Evolutionary conservation across 2,329 filamentous ascomycete species (phyloP).

Genomic region (Penicillium sp.): DNA sequence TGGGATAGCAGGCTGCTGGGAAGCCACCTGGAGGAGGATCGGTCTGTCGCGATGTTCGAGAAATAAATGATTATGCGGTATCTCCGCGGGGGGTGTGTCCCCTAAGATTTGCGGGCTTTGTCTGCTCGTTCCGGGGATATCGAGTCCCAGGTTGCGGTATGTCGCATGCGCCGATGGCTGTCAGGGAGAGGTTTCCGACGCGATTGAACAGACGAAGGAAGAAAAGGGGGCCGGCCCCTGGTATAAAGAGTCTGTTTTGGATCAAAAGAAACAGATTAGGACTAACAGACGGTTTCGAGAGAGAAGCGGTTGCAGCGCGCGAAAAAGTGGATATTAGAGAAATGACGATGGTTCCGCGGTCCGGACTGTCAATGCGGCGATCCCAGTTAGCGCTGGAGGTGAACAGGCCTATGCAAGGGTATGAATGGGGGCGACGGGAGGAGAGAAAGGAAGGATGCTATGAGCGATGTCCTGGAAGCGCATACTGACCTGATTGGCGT

Average conservation of each 20-base stretch:
- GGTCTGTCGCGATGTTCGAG: not conserved
- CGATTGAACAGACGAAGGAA: not conserved
- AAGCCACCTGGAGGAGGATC: not conserved
- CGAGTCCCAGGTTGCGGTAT: slow-evolving; percentile 12
- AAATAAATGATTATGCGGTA: not conserved
- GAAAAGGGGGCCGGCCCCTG: slow-evolving; percentile 26
- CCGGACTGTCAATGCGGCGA: slow-evolving; percentile 27
- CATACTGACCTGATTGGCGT: slow-evolving; percentile 12
- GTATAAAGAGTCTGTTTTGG: slow-evolving; percentile 6
- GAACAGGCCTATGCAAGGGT: slow-evolving; percentile 12
- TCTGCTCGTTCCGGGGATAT: slow-evolving; percentile 11
- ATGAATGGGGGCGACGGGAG: not conserved
- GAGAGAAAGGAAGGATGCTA: not conserved
- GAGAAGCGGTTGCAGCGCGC: slow-evolving; percentile 13
- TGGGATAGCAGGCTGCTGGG: slow-evolving; percentile 11
- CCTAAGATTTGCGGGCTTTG: not conserved
- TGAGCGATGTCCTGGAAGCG: not conserved
- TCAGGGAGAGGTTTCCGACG: slow-evolving; percentile 12
- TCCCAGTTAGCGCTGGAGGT: slow-evolving; percentile 21
- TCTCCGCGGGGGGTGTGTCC: not conserved
- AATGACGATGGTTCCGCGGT: slow-evolving; percentile 29
- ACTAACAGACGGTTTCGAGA: slow-evolving; percentile 21
- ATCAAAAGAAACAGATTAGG: slow-evolving; percentile 19
- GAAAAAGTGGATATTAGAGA: slow-evolving; percentile 25
- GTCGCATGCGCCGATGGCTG: slow-evolving; percentile 21